phyloP scores from a whole-genome alignment of 306 rosid genomes.

The Crataegus laevigata region DNA sequence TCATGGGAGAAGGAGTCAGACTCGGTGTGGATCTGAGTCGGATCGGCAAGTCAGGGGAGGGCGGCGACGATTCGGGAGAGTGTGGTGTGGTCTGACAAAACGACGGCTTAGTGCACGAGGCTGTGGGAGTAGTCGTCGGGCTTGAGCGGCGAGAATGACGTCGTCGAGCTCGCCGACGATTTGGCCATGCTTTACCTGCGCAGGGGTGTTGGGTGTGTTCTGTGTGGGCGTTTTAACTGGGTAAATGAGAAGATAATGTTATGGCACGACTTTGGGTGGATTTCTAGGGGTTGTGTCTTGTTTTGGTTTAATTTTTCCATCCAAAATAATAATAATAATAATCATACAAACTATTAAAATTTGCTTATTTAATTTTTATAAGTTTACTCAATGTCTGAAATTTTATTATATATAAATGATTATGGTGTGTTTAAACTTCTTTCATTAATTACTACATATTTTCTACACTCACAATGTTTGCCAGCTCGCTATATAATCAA shows the following conservation, averaged over 20 bases:
- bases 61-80: conserved; percentile 55
- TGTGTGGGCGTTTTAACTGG: not conserved
- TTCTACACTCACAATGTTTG: too few species aligned
- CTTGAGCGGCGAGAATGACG: conserved; percentile 45
- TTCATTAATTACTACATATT: too few species aligned
- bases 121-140: conserved; percentile 64
- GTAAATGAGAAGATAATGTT: not conserved
- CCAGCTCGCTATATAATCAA: too few species aligned
- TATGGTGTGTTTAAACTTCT: too few species aligned
- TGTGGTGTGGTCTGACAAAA: conserved; percentile 37
- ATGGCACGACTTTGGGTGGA: conserved; percentile 36
- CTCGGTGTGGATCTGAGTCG: conserved; percentile 51
- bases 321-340: not conserved
- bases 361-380: too few species aligned
- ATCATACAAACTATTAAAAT: not conserved
- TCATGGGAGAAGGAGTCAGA: conserved; percentile 79
- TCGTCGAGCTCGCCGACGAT: conserved; percentile 21
- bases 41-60: conserved; percentile 69
- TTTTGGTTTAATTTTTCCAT: not conserved
- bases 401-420: too few species aligned
- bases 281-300: not conserved
- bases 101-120: conserved; percentile 84
- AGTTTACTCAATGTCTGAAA: too few species aligned
- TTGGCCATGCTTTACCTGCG: conserved; percentile 46
- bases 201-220: not conserved